phyloP scores from a whole-genome alignment of 169 alveolate genomes.

The Eimeria acervulina region DNA sequence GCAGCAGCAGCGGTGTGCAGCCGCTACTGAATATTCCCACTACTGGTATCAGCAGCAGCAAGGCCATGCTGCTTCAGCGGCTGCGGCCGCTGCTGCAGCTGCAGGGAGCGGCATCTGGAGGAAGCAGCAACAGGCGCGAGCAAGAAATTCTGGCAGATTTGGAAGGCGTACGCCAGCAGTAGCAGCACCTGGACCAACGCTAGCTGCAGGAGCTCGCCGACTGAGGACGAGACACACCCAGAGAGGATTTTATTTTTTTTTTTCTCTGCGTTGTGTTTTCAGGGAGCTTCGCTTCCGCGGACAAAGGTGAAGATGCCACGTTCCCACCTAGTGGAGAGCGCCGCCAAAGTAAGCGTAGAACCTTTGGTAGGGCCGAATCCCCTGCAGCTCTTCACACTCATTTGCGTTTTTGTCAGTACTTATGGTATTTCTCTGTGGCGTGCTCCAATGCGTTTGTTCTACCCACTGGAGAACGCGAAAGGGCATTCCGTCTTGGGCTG shows the following conservation, averaged over 20 bases:
- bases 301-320: constrained; percentile 78
- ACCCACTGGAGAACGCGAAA: neutral
- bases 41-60: constrained; percentile 53
- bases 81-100: constrained; percentile 54
- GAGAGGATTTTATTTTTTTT: neutral
- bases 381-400: neutral
- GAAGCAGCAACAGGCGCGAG: constrained; percentile 69
- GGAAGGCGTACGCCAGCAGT: constrained; percentile 62
- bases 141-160: constrained; percentile 76
- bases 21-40: constrained; percentile 26
- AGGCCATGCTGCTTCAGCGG: constrained; percentile 51
- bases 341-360: constrained; percentile 60
- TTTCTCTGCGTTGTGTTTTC: neutral
- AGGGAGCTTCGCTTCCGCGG: constrained; percentile 77
- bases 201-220: neutral
- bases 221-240: neutral
- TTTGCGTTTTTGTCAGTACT: neutral
- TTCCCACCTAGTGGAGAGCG: constrained; percentile 78
- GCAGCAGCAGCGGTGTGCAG: constrained; percentile 36
- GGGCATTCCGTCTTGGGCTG: neutral
- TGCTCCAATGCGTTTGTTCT: neutral
- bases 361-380: neutral
- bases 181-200: neutral
- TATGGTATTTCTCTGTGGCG: neutral
- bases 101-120: constrained; percentile 74